Base-by-base conservation (phyloP, 1,139 yeast species). In the Lodderomyces parapsilosis region DNA sequence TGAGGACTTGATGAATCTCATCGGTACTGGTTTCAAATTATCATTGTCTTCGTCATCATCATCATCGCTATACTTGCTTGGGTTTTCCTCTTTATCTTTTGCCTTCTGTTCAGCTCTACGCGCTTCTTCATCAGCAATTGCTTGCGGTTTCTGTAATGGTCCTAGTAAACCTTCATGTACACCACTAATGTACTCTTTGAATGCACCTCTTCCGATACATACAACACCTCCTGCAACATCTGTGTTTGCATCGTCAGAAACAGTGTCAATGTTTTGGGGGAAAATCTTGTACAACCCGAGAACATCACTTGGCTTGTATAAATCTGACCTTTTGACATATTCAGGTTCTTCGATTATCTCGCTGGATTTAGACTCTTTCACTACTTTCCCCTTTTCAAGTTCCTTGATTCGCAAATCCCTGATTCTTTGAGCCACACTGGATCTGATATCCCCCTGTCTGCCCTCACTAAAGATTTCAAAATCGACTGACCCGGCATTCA, bases 121-220 rank as follows among this genome's bases (percentile, higher is more conserved):
- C 8, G 59, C 62, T 19, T 66, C 74, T 19, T 63, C 68, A 22
- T 62, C 67, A 20, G 54, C 45, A 22, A 56, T 49, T 38, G 48
- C 58, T 42, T 59, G 63, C 2, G 96, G 94, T 44, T 76, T 75
- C 23, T 84, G 90, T 47, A 91, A 68, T 2, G 98, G 98, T 0
- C 99, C 99, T 41, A 94, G 66, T 59, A 94, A 74, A 7, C 99
- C 99, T 65, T 94, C 99, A 56, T 93, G 97, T 8, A 94, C 62
- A 6, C 99, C 99, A 41, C 80, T 77, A 44, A 94, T 63, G 59
- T 88, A 94, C 68, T 94, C 99, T 62, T 91, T 93, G 63, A 80
- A 93, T 0, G 98, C 93, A 45, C 99, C 99, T 59, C 99, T 76
- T 2, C 99, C 99, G 25, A 94, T 69, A 61, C 97, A 88, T 19